A percentile compares a stretch with the other conserved stretches of the same genome.
Evolutionary conservation across 1,139 yeast species (phyloP).

Genomic region (Lodderomyces metapsilosis): DNA sequence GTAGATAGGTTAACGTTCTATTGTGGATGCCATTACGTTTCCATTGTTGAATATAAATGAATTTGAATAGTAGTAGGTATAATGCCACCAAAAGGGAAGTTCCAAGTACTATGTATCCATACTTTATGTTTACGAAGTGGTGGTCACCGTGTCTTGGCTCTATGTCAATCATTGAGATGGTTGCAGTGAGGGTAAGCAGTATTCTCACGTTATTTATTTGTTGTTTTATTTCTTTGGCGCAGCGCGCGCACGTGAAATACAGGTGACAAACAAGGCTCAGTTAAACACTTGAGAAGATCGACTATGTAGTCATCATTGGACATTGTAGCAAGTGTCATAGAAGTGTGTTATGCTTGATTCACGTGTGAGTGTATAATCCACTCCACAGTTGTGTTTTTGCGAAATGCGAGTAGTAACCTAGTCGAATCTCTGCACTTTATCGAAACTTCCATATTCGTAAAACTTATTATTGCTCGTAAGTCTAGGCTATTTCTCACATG

Average conservation of each 20-base stretch:
- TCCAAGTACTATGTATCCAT: conserved; percentile 46
- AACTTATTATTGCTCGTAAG: too few species aligned
- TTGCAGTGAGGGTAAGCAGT: not conserved
- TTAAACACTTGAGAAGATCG: too few species aligned
- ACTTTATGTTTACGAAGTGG: conserved; percentile 40
- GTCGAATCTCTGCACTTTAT: too few species aligned
- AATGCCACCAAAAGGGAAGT: conserved; percentile 29
- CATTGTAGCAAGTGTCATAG: too few species aligned
- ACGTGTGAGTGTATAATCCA: too few species aligned
- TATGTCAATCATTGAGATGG: conserved; percentile 5
- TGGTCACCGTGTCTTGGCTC: conserved; percentile 28
- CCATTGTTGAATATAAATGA: conserved; percentile 20
- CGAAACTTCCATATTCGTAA: too few species aligned
- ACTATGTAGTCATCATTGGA: too few species aligned
- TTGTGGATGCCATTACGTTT: conserved; percentile 21
- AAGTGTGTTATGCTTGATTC: too few species aligned
- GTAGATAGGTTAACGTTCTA: conserved; percentile 16
- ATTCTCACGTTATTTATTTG: not conserved
- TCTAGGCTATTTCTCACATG: too few species aligned
- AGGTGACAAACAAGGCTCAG: too few species aligned
- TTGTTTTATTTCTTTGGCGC: conserved; percentile 1
- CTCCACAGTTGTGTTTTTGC: too few species aligned
- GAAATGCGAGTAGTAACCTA: too few species aligned
- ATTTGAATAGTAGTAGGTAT: conserved; percentile 7
- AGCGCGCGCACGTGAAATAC: not conserved